Evolutionary conservation across 1,284 basidiomycete species (phyloP), one percentile per base, ranked within the genome.

Genomic region (Tremellales sp.): DNA sequence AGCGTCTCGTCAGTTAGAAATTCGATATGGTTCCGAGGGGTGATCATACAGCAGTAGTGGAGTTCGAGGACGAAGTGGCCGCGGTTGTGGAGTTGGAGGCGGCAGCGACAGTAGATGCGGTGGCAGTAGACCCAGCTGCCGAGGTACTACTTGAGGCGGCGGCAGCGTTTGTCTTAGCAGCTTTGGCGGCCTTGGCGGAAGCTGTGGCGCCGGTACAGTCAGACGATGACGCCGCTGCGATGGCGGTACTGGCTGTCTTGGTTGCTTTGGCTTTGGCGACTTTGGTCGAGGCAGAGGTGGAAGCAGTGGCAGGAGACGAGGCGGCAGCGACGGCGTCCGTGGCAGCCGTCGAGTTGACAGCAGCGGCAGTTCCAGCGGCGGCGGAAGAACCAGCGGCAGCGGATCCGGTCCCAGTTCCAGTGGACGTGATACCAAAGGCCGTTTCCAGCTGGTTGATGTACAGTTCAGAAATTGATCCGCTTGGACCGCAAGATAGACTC

Each of bases 381-480:
- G 48, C 47, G n/a, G n/a, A n/a, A n/a, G n/a, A n/a, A 21, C 25
- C 32, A 14, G 51, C 31, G 16, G 34, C 40, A 40, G 26, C 25
- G 26, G 48, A 45, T 21, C 48, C 40, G 29, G 51, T 31, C 10
- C 50, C 53, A 28, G 51, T 44, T 32, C 50, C 43, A 18, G 54
- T 55, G 18, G 59, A 56, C n/a, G 50, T 51, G 19, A 58, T 43
- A 13, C 60, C 60, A 39, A 62, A 57, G n/a, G 60, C 58, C 16
- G 25, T 25, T 40, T 60, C 52, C 2, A 62, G 49, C 59, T 61
- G 38, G 2, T 2, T 13, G 12, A 39, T 10, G n/a, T n/a, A n/a
- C n/a, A n/a, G n/a, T n/a, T n/a, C n/a, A n/a, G 29, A 31, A 10
- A 10, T 6, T 24, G 22, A 25, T 39, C 37, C 8, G 6, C 18